Conservation (phyloP, 2,329 filamentous ascomycete genomes). For the Hymenoscyphus repandus region DNA sequence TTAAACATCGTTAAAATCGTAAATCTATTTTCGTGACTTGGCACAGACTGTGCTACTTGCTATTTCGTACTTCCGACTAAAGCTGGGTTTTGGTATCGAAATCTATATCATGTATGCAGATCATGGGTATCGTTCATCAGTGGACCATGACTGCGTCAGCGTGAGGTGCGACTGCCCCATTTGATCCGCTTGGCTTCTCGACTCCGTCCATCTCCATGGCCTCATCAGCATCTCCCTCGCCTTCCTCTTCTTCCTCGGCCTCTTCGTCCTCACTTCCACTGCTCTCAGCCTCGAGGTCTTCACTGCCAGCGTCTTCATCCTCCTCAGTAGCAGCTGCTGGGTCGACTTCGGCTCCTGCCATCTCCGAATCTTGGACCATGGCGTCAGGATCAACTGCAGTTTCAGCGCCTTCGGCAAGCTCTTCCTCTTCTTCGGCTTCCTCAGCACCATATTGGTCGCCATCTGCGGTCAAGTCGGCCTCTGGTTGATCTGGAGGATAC, state of each 20-base stretch:
- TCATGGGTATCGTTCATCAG: conserved; percentile 23
- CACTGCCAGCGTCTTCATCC: conserved; percentile 62
- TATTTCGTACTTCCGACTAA: too few species aligned
- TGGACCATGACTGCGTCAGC: conserved; percentile 31
- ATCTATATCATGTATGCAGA: conserved; percentile 1
- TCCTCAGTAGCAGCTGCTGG: conserved; percentile 52
- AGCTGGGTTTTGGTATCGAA: background rate
- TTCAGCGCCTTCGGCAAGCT: conserved; percentile 46
- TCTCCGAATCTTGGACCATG: conserved; percentile 64
- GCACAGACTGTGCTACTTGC: too few species aligned
- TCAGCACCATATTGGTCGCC: conserved; percentile 90
- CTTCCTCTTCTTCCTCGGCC: conserved; percentile 59
- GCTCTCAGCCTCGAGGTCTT: conserved; percentile 43
- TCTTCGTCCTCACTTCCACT: conserved; percentile 53
- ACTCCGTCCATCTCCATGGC: conserved; percentile 47
- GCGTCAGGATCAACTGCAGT: conserved; percentile 37
- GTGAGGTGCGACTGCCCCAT: conserved; percentile 17
- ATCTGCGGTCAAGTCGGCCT: conserved; percentile 81
- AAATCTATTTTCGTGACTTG: too few species aligned
- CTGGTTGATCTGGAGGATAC: conserved; percentile 94
- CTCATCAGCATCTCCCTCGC: conserved; percentile 29
- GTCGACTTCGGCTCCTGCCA: conserved; percentile 62
- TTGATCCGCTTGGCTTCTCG: conserved; percentile 24
- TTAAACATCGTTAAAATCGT: too few species aligned
- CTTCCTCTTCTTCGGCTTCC: conserved; percentile 68